These are phyloP conservation scores for Colletotrichum truncatum DNA, from an alignment of 2,329 filamentous ascomycete genomes.

Conservation along the genomic window DNA sequence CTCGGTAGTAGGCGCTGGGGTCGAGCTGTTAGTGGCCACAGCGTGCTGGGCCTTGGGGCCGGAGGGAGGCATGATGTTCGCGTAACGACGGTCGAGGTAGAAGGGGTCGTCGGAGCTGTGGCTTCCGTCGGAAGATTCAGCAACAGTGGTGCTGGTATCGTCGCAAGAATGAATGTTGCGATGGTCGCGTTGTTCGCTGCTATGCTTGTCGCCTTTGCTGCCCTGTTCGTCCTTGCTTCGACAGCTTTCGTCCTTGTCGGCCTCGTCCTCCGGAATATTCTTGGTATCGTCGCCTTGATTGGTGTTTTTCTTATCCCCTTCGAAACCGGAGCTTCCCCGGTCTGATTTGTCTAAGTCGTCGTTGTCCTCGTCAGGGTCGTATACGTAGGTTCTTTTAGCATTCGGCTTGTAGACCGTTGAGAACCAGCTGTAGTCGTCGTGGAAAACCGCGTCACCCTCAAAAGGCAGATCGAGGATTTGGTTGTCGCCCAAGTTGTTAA, in stretches of 20 bases:
- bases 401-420: neutral
- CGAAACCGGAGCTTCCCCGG: too few relatives aligned
- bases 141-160: neutral
- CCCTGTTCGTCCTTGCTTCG: too few relatives aligned
- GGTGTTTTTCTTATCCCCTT: too few relatives aligned
- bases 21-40: slow-evolving; percentile 14
- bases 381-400: too few relatives aligned
- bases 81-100: neutral
- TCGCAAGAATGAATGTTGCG: neutral
- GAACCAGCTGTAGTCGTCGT: neutral
- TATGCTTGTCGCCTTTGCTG: neutral
- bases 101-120: neutral
- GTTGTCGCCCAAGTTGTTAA: neutral
- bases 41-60: slow-evolving; percentile 26
- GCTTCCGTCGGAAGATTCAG: neutral
- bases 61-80: slow-evolving; percentile 21
- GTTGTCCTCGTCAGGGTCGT: neutral
- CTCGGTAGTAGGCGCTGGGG: neutral
- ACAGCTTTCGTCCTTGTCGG: neutral
- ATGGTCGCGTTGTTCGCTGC: neutral
- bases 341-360: too few relatives aligned
- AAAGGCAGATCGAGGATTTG: slow-evolving; percentile 13
- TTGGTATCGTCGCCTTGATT: neutral
- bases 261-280: neutral
- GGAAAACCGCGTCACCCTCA: slow-evolving; percentile 3